A percentile compares a stretch with the other conserved stretches of the same genome.
Conservation (phyloP, 2,329 filamentous ascomycete species). For the Aspergillus pseudoglaucus region DNA sequence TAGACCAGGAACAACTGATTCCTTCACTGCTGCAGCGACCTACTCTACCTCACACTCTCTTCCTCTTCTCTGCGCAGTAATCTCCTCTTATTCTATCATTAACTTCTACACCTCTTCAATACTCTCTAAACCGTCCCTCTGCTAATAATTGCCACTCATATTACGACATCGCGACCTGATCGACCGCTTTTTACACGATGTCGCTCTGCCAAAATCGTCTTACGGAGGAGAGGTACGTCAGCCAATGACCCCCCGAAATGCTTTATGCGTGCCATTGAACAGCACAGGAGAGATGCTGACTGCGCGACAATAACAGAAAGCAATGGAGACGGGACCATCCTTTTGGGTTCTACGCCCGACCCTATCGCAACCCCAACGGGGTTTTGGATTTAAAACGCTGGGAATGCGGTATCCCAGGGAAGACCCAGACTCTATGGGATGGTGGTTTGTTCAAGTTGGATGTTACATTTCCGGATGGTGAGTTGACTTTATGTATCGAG, state of each 20-base stretch:
- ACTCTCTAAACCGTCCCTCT: background rate
- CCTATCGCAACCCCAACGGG: slow-evolving; percentile 69
- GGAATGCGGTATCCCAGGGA: slow-evolving; percentile 95
- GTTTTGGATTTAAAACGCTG: slow-evolving; percentile 88
- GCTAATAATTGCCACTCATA: background rate
- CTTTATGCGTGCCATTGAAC: background rate
- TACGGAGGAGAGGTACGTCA: slow-evolving; percentile 73
- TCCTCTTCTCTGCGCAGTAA: background rate
- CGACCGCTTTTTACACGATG: slow-evolving; percentile 47
- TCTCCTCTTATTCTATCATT: background rate
- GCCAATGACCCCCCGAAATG: background rate
- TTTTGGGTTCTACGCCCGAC: slow-evolving; percentile 94
- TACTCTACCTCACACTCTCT: background rate
- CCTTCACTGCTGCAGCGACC: slow-evolving; percentile 1
- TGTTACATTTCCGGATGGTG: slow-evolving; percentile 88
- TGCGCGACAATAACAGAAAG: slow-evolving; percentile 54
- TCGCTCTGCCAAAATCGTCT: slow-evolving; percentile 82
- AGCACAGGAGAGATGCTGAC: slow-evolving; percentile 2
- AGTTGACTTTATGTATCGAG: slow-evolving; percentile 25
- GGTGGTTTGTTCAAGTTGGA: slow-evolving; percentile 95
- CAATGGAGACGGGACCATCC: slow-evolving; percentile 96
- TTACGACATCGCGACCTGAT: background rate
- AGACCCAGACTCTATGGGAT: slow-evolving; percentile 95
- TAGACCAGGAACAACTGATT: slow-evolving; percentile 4
- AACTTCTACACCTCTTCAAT: background rate